Evolutionary conservation across 345 rosid species (phyloP), one percentile per base, ranked within the genome.

Genomic region (Anastatica hierochuntica): DNA sequence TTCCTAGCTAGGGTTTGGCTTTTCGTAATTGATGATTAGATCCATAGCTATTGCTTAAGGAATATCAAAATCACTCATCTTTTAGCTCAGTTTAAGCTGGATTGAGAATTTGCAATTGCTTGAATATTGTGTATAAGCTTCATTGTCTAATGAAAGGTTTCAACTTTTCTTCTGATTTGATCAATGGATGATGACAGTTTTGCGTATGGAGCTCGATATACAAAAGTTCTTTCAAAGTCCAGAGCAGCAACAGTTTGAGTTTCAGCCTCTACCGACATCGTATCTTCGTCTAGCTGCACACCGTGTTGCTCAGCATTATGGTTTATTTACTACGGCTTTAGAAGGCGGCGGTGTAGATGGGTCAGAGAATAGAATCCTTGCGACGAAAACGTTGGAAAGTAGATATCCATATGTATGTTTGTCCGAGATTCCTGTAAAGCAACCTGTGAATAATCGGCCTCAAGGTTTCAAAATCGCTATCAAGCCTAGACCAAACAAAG

Each of bases 281-380:
- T 92, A 92, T 54, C 97, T 88, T 42, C 84, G 97, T 63, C 94
- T 92, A 21, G 88, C 79, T 19, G 97, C 95, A 10, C 98, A 92
- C 43, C 88, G 95, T 23, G 94, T 83, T 42, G 94, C 95, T 53
- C 98, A 88, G 53, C 94, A 92, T 77, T 88, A 92, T 76, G 97
- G 97, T 16, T 61, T 92, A 33, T 69, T 77, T 42, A 85, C 98
- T 31, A 76, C 79, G 64, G 97, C 85, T 49, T 85, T 79, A 53
- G 97, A 88, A 4, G 18, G 47, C 19, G 79, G 62, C 58, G 74
- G 80, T 60, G 48, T 77, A 29, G 96, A 88, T 69, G 92, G 96
- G 17, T 52, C 76, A 41, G 80, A 71, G 44, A 81, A 73, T 37
- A 76, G 78, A 71, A 85, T 88, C 63, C 20, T 88, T 42, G 98